Percentiles rank a stretch among this genome's conserved stretches.
phyloP scores from a whole-genome alignment of 176 grass and related monocot genomes.

The Ensete glaucum region DNA sequence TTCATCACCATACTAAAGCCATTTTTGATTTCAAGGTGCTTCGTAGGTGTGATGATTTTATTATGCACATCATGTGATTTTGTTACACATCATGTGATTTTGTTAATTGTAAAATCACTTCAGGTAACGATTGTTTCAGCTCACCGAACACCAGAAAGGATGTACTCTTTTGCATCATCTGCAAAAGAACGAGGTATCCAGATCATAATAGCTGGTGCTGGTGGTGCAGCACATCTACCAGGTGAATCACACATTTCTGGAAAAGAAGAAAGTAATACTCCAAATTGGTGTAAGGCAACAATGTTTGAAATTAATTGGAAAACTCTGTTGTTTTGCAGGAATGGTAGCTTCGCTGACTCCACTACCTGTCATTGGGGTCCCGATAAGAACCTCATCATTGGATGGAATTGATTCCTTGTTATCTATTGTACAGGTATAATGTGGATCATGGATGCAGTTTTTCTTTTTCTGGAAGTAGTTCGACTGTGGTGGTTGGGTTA shows the following conservation, averaged over 20 bases:
- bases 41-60: background rate
- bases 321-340: slow-evolving; percentile 32
- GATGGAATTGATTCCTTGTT: slow-evolving; percentile 73
- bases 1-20: background rate
- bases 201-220: slow-evolving; percentile 86
- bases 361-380: slow-evolving; percentile 75
- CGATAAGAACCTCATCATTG: slow-evolving; percentile 51
- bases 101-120: slow-evolving; percentile 17
- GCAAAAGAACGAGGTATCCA: slow-evolving; percentile 70
- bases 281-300: background rate
- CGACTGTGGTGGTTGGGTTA: background rate
- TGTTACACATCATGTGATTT: slow-evolving; percentile 6
- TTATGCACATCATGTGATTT: background rate
- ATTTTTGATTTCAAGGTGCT: background rate
- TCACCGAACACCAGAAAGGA: slow-evolving; percentile 72
- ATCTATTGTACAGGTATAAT: slow-evolving; percentile 79
- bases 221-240: slow-evolving; percentile 89
- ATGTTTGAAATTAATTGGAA: background rate
- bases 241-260: slow-evolving; percentile 27
- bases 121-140: slow-evolving; percentile 91
- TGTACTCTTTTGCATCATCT: slow-evolving; percentile 61
- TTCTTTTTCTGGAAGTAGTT: background rate
- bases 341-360: slow-evolving; percentile 80
- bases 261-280: no score
- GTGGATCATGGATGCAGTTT: background rate